Conservation (phyloP, 139 green algal species). For the Pycnococcus provasolii region DNA sequence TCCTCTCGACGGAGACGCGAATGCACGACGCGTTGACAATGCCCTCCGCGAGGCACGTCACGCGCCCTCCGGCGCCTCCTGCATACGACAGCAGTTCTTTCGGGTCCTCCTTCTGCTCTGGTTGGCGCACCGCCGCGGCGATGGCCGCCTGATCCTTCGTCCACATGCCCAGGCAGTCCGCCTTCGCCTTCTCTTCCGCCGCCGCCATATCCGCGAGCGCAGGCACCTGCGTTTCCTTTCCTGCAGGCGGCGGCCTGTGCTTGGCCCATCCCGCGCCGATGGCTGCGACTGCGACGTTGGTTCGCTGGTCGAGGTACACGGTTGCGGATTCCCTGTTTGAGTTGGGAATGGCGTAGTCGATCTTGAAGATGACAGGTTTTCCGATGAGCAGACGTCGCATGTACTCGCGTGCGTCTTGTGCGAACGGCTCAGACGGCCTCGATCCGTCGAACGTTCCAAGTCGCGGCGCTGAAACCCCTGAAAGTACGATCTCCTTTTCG, state of each 20-base stretch:
- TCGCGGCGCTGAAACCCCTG: slow-evolving; percentile 68
- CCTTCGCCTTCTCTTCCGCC: slow-evolving; percentile 58
- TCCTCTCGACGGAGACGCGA: too few relatives aligned
- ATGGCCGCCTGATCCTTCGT: slow-evolving; percentile 46
- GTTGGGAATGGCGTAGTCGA: slow-evolving; percentile 79
- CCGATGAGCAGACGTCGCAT: slow-evolving; percentile 77
- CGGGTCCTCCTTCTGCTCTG: too few relatives aligned
- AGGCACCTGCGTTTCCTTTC: slow-evolving; percentile 46
- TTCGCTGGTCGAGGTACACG: slow-evolving; percentile 62
- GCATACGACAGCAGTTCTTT: slow-evolving; percentile 1
- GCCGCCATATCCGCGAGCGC: slow-evolving; percentile 69
- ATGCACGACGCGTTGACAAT: too few relatives aligned
- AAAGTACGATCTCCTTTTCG: slow-evolving; percentile 87
- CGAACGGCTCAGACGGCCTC: slow-evolving; percentile 62
- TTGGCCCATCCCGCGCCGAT: slow-evolving; percentile 67
- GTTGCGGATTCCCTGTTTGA: slow-evolving; percentile 78
- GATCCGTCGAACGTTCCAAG: slow-evolving; percentile 42
- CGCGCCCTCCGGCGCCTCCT: background rate
- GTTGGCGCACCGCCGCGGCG: background rate
- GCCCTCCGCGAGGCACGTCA: background rate
- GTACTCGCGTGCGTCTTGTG: slow-evolving; percentile 80
- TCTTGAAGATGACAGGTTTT: slow-evolving; percentile 67
- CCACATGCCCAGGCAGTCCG: slow-evolving; percentile 56
- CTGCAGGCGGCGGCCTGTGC: slow-evolving; percentile 33
- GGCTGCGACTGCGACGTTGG: slow-evolving; percentile 60